Conservation (phyloP, 352 stramenopile genomes). For the Globisporangium nagaii region DNA sequence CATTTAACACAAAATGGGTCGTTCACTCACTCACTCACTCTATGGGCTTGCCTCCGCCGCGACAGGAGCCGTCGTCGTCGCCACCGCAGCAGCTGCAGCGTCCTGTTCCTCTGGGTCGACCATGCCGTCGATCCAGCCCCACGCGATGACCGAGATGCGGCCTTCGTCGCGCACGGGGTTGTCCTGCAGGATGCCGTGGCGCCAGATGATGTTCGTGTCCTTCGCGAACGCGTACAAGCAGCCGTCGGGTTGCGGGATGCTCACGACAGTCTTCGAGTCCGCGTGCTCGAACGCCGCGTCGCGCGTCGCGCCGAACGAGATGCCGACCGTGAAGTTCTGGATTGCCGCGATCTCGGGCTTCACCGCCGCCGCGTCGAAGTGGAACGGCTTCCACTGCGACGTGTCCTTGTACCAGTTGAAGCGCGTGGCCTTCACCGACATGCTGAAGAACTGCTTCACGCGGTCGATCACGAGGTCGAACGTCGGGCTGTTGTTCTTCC, state of each 20-base stretch:
- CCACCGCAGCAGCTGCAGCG: too few relatives aligned
- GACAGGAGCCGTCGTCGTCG: background rate
- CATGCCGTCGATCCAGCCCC: slow-evolving; percentile 85
- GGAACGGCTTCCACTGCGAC: slow-evolving; percentile 92
- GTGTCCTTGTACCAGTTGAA: slow-evolving; percentile 96
- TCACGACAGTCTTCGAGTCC: slow-evolving; percentile 77
- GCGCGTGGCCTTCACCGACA: slow-evolving; percentile 86
- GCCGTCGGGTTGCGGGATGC: slow-evolving; percentile 91
- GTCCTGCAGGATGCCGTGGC: slow-evolving; percentile 88
- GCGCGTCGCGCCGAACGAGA: slow-evolving; percentile 89
- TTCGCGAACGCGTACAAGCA: slow-evolving; percentile 90
- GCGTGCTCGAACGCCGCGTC: slow-evolving; percentile 91
- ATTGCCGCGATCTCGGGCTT: slow-evolving; percentile 89
- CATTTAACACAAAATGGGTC: background rate
- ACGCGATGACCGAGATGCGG: slow-evolving; percentile 93
- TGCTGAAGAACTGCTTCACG: slow-evolving; percentile 85
- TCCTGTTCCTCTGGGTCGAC: slow-evolving; percentile 15
- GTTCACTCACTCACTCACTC: background rate
- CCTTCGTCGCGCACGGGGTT: slow-evolving; percentile 83
- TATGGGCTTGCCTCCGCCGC: background rate
- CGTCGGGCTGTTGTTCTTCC: slow-evolving; percentile 69
- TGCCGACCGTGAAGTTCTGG: slow-evolving; percentile 94
- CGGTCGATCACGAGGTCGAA: slow-evolving; percentile 78
- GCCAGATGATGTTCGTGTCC: slow-evolving; percentile 94
- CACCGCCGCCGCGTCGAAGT: slow-evolving; percentile 91